A percentile compares a stretch with the other conserved stretches of the same genome.
phyloP scores from a whole-genome alignment of 495 filamentous ascomycete genomes.

The Bacidia rubella region DNA sequence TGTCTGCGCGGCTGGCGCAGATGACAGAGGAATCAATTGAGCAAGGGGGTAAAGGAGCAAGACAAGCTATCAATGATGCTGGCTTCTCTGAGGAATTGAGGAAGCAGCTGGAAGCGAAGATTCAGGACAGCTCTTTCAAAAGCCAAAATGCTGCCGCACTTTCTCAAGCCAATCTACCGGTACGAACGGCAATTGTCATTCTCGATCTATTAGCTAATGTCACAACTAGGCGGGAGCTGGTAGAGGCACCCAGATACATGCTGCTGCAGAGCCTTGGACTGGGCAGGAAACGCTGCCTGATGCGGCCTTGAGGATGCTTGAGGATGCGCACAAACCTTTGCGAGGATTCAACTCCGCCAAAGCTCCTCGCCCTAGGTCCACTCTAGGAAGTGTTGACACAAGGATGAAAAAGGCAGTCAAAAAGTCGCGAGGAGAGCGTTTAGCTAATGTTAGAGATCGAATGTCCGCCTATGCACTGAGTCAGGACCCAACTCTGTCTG shows the following conservation, averaged over 20 bases:
- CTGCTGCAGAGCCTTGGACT: slow-evolving; percentile 61
- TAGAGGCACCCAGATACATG: slow-evolving; percentile 56
- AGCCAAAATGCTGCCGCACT: slow-evolving; percentile 58
- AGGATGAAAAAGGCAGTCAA: slow-evolving; percentile 35
- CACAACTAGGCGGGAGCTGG: slow-evolving; percentile 44
- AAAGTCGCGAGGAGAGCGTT: slow-evolving; percentile 38
- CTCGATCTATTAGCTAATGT: neutral
- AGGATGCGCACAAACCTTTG: slow-evolving; percentile 66
- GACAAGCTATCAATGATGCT: slow-evolving; percentile 65
- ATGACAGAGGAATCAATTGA: slow-evolving; percentile 71
- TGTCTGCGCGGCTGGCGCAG: slow-evolving; percentile 60
- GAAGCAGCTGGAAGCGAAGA: slow-evolving; percentile 53
- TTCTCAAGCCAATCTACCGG: slow-evolving; percentile 49
- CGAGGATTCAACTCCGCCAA: slow-evolving; percentile 28
- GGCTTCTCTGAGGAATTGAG: slow-evolving; percentile 84
- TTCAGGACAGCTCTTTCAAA: slow-evolving; percentile 57
- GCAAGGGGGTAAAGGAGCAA: slow-evolving; percentile 54
- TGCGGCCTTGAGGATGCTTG: slow-evolving; percentile 74
- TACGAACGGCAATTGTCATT: slow-evolving; percentile 13
- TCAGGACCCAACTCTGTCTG: slow-evolving; percentile 43
- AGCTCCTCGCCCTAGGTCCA: slow-evolving; percentile 22
- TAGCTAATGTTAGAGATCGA: slow-evolving; percentile 68
- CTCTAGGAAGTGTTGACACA: slow-evolving; percentile 38
- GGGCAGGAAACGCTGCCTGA: slow-evolving; percentile 64
- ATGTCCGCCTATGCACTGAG: slow-evolving; percentile 57